phyloP scores from a whole-genome alignment of 2,329 filamentous ascomycete species.

The Lasiodiplodia gonubiensis region DNA sequence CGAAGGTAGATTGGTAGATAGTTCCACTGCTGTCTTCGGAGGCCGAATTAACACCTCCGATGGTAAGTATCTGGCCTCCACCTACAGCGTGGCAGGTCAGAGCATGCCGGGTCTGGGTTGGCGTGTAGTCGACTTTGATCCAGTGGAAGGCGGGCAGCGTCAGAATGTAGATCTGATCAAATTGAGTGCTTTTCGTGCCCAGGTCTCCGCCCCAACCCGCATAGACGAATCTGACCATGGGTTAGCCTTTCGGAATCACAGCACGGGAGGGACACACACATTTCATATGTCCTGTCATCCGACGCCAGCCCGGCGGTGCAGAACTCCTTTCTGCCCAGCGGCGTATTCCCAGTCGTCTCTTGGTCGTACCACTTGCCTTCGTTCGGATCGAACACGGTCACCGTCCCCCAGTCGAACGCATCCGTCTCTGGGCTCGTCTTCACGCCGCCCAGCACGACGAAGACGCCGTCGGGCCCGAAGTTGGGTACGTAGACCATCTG shows the following conservation, averaged over 20 bases:
- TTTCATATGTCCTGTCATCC: constrained; percentile 23
- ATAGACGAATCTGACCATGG: constrained; percentile 15
- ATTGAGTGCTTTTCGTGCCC: constrained; percentile 3
- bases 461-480: constrained; percentile 28
- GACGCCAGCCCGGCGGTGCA: constrained; percentile 26
- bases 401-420: background rate
- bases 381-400: constrained; percentile 22
- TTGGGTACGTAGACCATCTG: constrained; percentile 24
- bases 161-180: constrained; percentile 29
- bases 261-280: background rate
- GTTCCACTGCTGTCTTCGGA: background rate
- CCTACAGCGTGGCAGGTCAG: constrained; percentile 29
- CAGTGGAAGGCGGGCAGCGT: constrained; percentile 30
- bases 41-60: constrained; percentile 25
- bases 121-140: constrained; percentile 24
- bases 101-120: constrained; percentile 13
- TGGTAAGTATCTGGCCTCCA: constrained; percentile 28
- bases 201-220: constrained; percentile 27
- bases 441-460: constrained; percentile 27
- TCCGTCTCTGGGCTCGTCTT: constrained; percentile 3
- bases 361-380: constrained; percentile 21
- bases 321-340: constrained; percentile 22
- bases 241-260: background rate
- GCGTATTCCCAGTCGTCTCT: constrained; percentile 16
- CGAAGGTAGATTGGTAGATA: constrained; percentile 13